Percentiles rank a stretch among this genome's conserved stretches.
Evolutionary conservation across 139 green algal genomes (phyloP).

Genomic region (Micromonas pusilla): DNA sequence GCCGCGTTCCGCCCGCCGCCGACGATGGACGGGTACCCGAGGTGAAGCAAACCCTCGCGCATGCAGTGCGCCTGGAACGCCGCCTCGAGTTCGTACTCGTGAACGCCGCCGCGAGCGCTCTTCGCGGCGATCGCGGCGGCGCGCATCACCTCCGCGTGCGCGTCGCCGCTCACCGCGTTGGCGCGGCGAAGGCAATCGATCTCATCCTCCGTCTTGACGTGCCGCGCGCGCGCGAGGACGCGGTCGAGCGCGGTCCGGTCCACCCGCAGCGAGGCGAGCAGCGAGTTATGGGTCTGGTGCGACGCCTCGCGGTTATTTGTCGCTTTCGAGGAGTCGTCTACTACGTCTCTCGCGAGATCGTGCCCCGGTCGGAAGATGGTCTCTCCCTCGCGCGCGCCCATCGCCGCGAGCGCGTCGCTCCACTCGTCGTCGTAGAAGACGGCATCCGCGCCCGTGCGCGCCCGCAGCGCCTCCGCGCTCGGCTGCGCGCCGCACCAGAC

Average conservation of each 20-base stretch:
- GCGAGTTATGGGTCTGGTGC: too few species aligned
- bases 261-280: not conserved
- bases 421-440: conserved; percentile 21
- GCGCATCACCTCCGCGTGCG: conserved; percentile 36
- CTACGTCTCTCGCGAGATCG: not conserved
- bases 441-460: not conserved
- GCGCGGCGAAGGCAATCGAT: conserved; percentile 33
- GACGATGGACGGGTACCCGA: conserved; percentile 46
- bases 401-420: not conserved
- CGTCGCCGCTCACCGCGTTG: conserved; percentile 28
- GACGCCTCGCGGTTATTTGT: too few species aligned
- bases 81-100: conserved; percentile 40
- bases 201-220: conserved; percentile 17
- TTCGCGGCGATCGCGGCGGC: too few species aligned
- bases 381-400: not conserved
- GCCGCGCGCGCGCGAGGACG: not conserved
- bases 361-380: not conserved
- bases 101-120: conserved; percentile 29
- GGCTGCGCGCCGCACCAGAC: conserved; percentile 38
- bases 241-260: not conserved
- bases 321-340: too few species aligned
- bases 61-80: conserved; percentile 34
- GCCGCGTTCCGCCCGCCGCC: conserved; percentile 40
- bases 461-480: conserved; percentile 23
- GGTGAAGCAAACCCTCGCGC: conserved; percentile 13